Percentiles rank a stretch among this genome's conserved stretches.
Evolutionary conservation across 768 basidiomycete species (phyloP).

Genomic region (Dentipellis fragilis): DNA sequence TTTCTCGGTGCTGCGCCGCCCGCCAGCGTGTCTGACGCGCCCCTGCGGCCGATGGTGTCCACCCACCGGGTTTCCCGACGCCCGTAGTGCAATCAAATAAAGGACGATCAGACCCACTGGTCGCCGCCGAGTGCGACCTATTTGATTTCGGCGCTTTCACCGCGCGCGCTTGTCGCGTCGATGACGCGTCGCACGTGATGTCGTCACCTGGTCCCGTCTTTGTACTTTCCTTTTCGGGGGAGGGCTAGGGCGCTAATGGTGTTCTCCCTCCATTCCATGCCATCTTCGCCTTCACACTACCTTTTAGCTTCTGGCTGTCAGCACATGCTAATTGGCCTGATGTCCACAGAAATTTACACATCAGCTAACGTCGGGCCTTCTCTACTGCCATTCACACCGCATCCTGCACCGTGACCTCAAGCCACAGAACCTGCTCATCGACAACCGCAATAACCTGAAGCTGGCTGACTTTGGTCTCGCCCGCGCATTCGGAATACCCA

Average conservation of each 20-base stretch:
- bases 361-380: constrained; percentile 83
- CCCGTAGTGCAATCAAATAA: too few relatives aligned
- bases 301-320: neutral
- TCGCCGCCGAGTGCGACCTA: neutral
- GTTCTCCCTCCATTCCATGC: neutral
- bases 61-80: too few relatives aligned
- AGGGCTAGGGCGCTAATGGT: neutral
- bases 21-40: constrained; percentile 19
- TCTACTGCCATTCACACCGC: constrained; percentile 49
- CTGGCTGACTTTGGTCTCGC: constrained; percentile 51
- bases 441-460: constrained; percentile 41
- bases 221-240: neutral
- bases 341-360: constrained; percentile 81
- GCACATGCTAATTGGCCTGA: neutral
- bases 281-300: neutral
- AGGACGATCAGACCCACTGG: too few relatives aligned
- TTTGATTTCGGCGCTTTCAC: constrained; percentile 17
- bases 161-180: constrained; percentile 2
- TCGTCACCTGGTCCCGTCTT: neutral
- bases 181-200: neutral
- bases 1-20: constrained; percentile 2
- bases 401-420: constrained; percentile 50
- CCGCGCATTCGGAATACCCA: constrained; percentile 85
- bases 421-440: constrained; percentile 45
- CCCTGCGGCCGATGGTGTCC: neutral